phyloP scores from a whole-genome alignment of 2,329 filamentous ascomycete species.

The Colletotrichum lupini region DNA sequence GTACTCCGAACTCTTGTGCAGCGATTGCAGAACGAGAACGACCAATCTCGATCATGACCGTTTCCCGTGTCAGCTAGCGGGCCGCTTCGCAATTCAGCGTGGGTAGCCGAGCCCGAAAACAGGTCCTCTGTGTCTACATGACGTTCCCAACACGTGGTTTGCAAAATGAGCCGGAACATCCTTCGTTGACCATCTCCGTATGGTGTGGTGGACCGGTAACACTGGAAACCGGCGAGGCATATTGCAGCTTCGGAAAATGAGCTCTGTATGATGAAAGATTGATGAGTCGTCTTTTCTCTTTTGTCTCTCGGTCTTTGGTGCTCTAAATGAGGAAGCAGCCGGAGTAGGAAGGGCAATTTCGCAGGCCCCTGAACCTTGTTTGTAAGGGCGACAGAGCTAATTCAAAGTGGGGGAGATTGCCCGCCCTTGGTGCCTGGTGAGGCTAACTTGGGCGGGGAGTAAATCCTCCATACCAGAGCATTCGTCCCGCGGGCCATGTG shows the following conservation, averaged over 20 bases:
- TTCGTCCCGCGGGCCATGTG: background rate
- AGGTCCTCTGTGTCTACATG: conserved; percentile 8
- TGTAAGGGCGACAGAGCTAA: conserved; percentile 7
- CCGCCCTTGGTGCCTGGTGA: conserved; percentile 9
- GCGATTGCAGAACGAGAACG: background rate
- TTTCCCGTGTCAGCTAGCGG: conserved; percentile 9
- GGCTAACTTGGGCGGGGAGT: background rate
- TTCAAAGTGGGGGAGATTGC: conserved; percentile 14
- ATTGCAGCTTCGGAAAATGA: conserved; percentile 17
- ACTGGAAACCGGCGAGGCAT: conserved; percentile 13
- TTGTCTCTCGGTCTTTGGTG: background rate
- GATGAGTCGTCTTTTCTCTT: background rate
- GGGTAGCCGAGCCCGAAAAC: background rate
- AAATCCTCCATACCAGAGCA: background rate
- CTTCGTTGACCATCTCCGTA: background rate
- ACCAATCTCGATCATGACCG: conserved; percentile 20
- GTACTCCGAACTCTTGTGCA: background rate
- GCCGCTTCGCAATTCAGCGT: background rate
- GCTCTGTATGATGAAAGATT: conserved; percentile 20
- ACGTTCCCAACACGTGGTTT: conserved; percentile 23
- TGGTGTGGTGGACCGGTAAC: conserved; percentile 6
- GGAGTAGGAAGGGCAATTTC: conserved; percentile 22
- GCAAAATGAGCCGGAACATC: conserved; percentile 4
- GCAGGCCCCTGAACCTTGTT: conserved; percentile 27
- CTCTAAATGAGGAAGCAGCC: conserved; percentile 7